Base-by-base conservation (phyloP, 371 early-diverging fungal genomes). In the Mucor piriformis region DNA sequence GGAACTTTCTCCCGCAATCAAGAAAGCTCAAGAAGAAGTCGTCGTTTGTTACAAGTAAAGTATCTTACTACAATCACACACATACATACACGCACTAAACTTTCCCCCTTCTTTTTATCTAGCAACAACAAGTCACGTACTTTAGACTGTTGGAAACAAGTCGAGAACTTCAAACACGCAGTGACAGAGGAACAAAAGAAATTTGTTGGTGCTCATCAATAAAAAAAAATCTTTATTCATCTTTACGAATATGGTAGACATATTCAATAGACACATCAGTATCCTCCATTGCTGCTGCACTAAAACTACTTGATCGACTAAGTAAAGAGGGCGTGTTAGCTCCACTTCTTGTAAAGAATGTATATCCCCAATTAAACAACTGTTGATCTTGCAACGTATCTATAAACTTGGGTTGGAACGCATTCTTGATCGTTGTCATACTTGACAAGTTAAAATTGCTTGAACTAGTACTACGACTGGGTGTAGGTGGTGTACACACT, bases 301-400 rank as follows among this genome's bases (percentile, higher is more conserved):
- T 61, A 24, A 69, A 69, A 48, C 70, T 70, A 40, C 63, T 64
- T 15, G 67, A 59, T 25, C 69, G 59, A 23, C 72, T 72, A n/a
- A 48, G 18, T 2, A 42, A n/a, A 4, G 43, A 50, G 15, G 67
- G 51, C 24, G 64, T 60, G 0, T 67, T 61, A 2, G 73, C 54
- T 27, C 67, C 67, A 33, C 72, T 72, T 3, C 55, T 51, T 27
- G 61, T 61, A 27, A 70, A 64, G 2, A 63, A 43, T 13, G 50
- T 44, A 21, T 56, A 56, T 16, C 35, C 46, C 64, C 57, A 58
- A 10, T 57, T 63, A 16, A 63, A 63, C 15, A 63, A 46, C 23
- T 63, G 50, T 12, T 57, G 51, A 21, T 89, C 88, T 50, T 81
- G 90, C 48, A 97, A 81, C 5, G 74, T 67, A 10, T 82, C 83